phyloP scores from a whole-genome alignment of 352 stramenopile species.

The Pythium aquatile region DNA sequence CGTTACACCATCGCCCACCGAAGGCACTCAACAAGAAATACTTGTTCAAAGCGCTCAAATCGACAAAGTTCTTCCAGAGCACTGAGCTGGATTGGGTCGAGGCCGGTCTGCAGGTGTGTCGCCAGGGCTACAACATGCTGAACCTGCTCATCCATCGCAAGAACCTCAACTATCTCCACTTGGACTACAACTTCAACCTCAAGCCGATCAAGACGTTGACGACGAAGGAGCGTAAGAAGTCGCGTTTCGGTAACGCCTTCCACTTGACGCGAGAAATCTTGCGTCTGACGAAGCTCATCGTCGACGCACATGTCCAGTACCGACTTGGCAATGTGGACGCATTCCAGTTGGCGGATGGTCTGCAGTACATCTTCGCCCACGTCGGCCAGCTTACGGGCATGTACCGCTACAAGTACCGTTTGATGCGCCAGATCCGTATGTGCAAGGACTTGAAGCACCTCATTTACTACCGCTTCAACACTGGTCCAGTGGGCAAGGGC shows the following conservation, averaged over 20 bases:
- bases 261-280: slow-evolving; percentile 98
- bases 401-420: slow-evolving; percentile 99
- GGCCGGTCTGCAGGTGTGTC: slow-evolving; percentile 96
- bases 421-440: slow-evolving; percentile 97
- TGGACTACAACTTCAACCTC: slow-evolving; percentile 99
- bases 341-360: slow-evolving; percentile 98
- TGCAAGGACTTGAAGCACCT: slow-evolving; percentile 99
- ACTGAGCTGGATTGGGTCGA: slow-evolving; percentile 99
- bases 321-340: slow-evolving; percentile 99
- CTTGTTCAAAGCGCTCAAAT: slow-evolving; percentile 98
- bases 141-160: slow-evolving; percentile 99
- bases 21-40: slow-evolving; percentile 98
- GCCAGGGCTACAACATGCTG: slow-evolving; percentile 99
- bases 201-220: slow-evolving; percentile 99
- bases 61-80: slow-evolving; percentile 99
- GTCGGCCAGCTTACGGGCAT: slow-evolving; percentile 99
- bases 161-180: slow-evolving; percentile 99
- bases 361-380: slow-evolving; percentile 99
- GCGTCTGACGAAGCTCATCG: slow-evolving; percentile 98
- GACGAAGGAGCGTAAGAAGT: slow-evolving; percentile 99
- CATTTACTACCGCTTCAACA: slow-evolving; percentile 99
- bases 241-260: slow-evolving; percentile 95
- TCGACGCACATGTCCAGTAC: slow-evolving; percentile 99
- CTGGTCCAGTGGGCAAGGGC: slow-evolving; percentile 98
- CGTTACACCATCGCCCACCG: slow-evolving; percentile 91